Evolutionary conservation across 2,329 filamentous ascomycete species (phyloP).

Genomic region (Huntiella abstrusa): DNA sequence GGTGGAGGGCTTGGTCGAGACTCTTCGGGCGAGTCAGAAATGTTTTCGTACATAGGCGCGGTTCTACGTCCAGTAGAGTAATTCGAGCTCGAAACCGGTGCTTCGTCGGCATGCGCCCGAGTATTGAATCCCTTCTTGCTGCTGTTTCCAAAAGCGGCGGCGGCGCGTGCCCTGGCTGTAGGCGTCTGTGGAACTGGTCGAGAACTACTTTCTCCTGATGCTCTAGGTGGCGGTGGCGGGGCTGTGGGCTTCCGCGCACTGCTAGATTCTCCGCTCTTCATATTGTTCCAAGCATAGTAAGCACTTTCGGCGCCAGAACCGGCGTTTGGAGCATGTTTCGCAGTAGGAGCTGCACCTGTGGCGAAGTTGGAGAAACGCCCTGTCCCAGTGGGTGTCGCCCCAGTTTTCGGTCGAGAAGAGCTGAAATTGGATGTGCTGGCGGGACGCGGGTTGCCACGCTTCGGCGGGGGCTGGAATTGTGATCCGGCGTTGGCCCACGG

Average conservation of each 20-base stretch:
- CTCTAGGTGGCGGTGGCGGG: slow-evolving; percentile 16
- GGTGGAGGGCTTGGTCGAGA: slow-evolving; percentile 4
- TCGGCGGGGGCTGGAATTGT: slow-evolving; percentile 32
- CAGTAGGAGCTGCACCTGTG: slow-evolving; percentile 23
- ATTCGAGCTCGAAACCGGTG: slow-evolving; percentile 29
- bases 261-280: slow-evolving; percentile 16
- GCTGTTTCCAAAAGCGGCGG: slow-evolving; percentile 32
- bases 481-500: slow-evolving; percentile 33
- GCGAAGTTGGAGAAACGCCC: slow-evolving; percentile 19
- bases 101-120: slow-evolving; percentile 33
- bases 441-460: slow-evolving; percentile 17
- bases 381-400: slow-evolving; percentile 13
- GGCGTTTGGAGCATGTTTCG: slow-evolving; percentile 20
- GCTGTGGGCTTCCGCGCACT: slow-evolving; percentile 14
- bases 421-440: neutral
- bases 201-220: slow-evolving; percentile 17
- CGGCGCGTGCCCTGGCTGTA: slow-evolving; percentile 32
- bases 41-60: slow-evolving; percentile 1
- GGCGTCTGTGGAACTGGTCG: slow-evolving; percentile 30
- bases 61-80: slow-evolving; percentile 22
- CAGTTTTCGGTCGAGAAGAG: slow-evolving; percentile 1
- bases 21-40: slow-evolving; percentile 2
- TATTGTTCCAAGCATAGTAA: slow-evolving; percentile 25
- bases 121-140: slow-evolving; percentile 30
- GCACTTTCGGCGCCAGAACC: slow-evolving; percentile 24